Evolutionary conservation across 2,329 filamentous ascomycete genomes (phyloP), one percentile per base, ranked within the genome.

Genomic region (Hypoxylon sp.): DNA sequence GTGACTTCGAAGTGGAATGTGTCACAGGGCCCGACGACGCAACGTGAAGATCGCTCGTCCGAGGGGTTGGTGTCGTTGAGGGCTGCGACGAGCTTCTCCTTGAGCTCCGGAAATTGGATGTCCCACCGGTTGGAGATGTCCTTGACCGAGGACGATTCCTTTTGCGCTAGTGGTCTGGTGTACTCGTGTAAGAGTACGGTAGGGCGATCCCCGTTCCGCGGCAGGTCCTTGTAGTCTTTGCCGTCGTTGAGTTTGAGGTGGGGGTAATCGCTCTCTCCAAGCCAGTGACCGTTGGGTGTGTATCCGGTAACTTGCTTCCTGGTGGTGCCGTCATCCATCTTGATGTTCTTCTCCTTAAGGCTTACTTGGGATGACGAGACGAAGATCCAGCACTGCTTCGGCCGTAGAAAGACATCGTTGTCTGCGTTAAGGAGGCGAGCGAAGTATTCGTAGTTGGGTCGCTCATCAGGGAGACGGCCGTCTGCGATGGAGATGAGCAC

Each of bases 1-100:
- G 85, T 85, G 4, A 85, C 81, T 64, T 88, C 86, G 79, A 89
- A 86, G 76, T 89, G 86, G 64, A 89, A 78, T 34, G 89, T 82
- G 65, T 85, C 83, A 62, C 86, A 85, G 37, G 82, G 83, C 3
- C 74, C 74, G 24, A 76, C 69, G 6, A 76, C 74, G 43, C 74
- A 76, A 4, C 74, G 72, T 3, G 74, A 75, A 24, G 71, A 73
- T n/a, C 65, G 68, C 62, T 76, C 74, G 22, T 76, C 74, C 2
- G 68, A 70, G 1, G 72, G 71, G 15, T 71, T 69, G 20, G 82
- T 79, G 67, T 86, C 80, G 30, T 85, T 81, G 8, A 81, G 78
- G 1, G 79, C 75, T 8, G 81, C 78, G 1, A 80, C 75, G 55
- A 89, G 80, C 34, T 82, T 79, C 51, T 84, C 80, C 66, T 83